Percentiles rank a stretch among this genome's conserved stretches.
phyloP scores from a whole-genome alignment of 2,329 filamentous ascomycete genomes.

The Myriangium duriaei region DNA sequence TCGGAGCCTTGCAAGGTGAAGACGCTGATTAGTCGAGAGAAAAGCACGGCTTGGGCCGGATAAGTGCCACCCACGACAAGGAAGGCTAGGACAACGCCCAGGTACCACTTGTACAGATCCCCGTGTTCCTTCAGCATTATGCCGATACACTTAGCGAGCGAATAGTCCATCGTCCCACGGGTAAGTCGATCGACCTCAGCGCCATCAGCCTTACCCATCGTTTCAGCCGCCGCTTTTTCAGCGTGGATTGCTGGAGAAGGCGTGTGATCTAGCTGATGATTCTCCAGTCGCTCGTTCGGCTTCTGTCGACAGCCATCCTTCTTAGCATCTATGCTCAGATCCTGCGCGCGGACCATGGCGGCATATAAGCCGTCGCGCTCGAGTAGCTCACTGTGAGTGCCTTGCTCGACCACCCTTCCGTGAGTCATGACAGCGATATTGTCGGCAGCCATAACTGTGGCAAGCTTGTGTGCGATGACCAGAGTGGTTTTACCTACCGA shows the following conservation, averaged over 20 bases:
- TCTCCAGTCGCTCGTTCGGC: too few species aligned
- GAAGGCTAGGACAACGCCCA: constrained; percentile 16
- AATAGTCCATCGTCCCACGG: constrained; percentile 19
- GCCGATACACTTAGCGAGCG: constrained; percentile 24
- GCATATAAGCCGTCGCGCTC: constrained; percentile 27
- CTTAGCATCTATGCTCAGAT: constrained; percentile 26
- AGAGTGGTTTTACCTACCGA: constrained; percentile 23
- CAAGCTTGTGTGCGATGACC: constrained; percentile 33
- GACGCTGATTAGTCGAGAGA: constrained; percentile 36
- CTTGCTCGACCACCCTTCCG: constrained; percentile 33
- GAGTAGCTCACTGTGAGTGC: constrained; percentile 29
- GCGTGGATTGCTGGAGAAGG: background rate
- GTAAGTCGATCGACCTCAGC: background rate
- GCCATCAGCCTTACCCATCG: background rate
- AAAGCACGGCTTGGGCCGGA: constrained; percentile 38
- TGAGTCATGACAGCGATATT: constrained; percentile 34
- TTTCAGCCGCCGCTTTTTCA: background rate
- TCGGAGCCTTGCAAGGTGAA: constrained; percentile 31
- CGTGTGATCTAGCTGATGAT: background rate
- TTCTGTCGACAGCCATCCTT: too few species aligned
- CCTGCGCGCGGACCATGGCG: constrained; percentile 34
- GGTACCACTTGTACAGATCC: constrained; percentile 27
- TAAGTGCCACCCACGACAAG: constrained; percentile 27
- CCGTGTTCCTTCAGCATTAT: constrained; percentile 26
- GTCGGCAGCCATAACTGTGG: constrained; percentile 32